Evolutionary conservation across 208 protist genomes (phyloP), one percentile per base, ranked within the genome.

Genomic region (Trypanosoma caninum): DNA sequence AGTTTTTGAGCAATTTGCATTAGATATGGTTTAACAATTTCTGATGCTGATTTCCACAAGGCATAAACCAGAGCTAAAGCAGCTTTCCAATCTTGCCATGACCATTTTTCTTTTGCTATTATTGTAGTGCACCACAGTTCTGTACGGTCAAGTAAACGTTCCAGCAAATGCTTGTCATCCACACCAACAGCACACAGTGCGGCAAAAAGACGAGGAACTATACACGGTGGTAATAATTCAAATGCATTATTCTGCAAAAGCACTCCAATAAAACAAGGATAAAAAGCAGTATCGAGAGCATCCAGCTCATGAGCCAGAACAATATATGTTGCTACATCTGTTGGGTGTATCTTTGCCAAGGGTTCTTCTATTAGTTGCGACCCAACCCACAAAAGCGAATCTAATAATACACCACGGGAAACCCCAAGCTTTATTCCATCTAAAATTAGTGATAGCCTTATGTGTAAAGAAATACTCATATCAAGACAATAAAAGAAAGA

Each of bases 301-400:
- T 46, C 51, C 18, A 72, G 27, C 55, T 72, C 65, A 59, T 72
- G 51, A 16, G 57, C 65, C 7, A 28, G 34, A 53, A 72, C 35
- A 30, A 72, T 56, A 60, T 72, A 72, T 10, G 10, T 25, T 7
- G 58, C 65, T 22, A 58, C 31, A 42, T 58, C 57, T 33, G n/a
- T 54, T 41, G 20, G 9, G 27, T 35, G 10, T 18, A 20, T 53
- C 3, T 1, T 51, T 53, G 16, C 5, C 14, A 47, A 18, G 10
- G 41, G 38, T 18, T 44, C 11, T 8, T 45, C 35, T 45, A 60
- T 13, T 3, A 72, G 28, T n/a, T 16, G 38, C 9, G 57, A 54
- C 4, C 57, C 65, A 40, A 72, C 58, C 27, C 33, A 59, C 18
- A 22, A 72, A n/a, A 65, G 34, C 40, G 57, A 38, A 38, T 65